These are phyloP conservation scores for Trichomonas gallinae DNA, from an alignment of 208 protist genomes.

Conservation along the genomic window DNA sequence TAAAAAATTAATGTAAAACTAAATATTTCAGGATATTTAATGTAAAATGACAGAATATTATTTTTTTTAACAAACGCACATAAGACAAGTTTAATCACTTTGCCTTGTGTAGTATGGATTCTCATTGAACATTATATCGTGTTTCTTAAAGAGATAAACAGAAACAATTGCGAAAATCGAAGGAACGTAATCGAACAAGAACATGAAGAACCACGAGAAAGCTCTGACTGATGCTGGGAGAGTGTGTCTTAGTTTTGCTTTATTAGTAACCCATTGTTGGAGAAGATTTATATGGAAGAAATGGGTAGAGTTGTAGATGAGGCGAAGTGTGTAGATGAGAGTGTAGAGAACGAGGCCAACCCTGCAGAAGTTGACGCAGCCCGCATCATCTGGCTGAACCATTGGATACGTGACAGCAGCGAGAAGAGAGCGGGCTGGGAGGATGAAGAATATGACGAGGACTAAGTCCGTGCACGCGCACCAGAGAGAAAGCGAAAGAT, in stretches of 20 bases:
- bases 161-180: neutral
- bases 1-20: neutral
- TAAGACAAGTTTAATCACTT: neutral
- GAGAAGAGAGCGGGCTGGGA: neutral
- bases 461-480: neutral
- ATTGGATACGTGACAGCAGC: slow-evolving; percentile 5
- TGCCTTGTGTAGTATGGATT: slow-evolving; percentile 16
- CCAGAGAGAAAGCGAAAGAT: slow-evolving; percentile 1
- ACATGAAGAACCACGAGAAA: neutral
- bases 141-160: neutral
- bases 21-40: no score
- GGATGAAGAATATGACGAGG: neutral
- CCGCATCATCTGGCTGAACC: neutral
- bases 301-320: neutral
- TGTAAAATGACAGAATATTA: neutral
- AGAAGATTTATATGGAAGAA: neutral
- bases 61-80: neutral
- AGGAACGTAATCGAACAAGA: neutral
- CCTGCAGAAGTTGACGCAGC: neutral
- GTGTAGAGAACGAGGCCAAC: neutral
- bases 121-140: slow-evolving; percentile 17
- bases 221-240: neutral
- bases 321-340: neutral
- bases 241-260: neutral
- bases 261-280: neutral